Conservation (phyloP, 306 rosid genomes). For the Pueraria montana region DNA sequence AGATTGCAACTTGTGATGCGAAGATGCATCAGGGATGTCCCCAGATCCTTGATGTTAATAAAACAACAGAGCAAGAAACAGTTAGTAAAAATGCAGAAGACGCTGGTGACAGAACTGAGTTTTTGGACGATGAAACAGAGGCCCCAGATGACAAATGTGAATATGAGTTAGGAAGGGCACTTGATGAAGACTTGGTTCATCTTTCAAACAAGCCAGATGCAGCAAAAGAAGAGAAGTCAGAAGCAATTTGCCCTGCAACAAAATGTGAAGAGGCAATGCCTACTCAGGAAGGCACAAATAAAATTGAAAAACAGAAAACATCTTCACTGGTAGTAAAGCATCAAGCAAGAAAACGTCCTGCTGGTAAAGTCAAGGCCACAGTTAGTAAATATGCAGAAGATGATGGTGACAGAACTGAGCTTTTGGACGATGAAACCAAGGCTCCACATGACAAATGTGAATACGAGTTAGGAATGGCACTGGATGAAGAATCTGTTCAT, state of each 20-base stretch:
- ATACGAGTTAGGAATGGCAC: constrained; percentile 49
- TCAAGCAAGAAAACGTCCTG: not conserved
- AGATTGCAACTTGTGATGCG: constrained; percentile 40
- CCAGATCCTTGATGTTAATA: constrained; percentile 47
- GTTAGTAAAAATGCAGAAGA: constrained; percentile 42
- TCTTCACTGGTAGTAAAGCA: constrained; percentile 38
- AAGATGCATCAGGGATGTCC: constrained; percentile 46
- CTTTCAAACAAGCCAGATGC: constrained; percentile 38
- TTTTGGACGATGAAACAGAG: constrained; percentile 78
- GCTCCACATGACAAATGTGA: constrained; percentile 69
- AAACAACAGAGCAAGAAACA: constrained; percentile 42
- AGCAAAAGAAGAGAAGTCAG: constrained; percentile 47
- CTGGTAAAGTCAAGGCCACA: constrained; percentile 14
- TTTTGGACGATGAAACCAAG: constrained; percentile 76
- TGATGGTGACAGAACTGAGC: constrained; percentile 50
- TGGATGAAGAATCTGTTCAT: constrained; percentile 44
- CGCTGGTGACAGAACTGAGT: constrained; percentile 48
- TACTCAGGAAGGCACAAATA: constrained; percentile 45
- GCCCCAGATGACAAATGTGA: constrained; percentile 70
- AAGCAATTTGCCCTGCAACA: constrained; percentile 42
- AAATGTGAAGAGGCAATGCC: constrained; percentile 55
- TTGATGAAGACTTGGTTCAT: constrained; percentile 44
- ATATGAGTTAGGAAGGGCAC: constrained; percentile 50
- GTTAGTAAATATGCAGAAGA: constrained; percentile 45
- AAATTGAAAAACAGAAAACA: constrained; percentile 46